Percentiles rank a stretch among this genome's conserved stretches.
phyloP scores from a whole-genome alignment of 768 basidiomycete genomes.

The Phanerochaete sordida region DNA sequence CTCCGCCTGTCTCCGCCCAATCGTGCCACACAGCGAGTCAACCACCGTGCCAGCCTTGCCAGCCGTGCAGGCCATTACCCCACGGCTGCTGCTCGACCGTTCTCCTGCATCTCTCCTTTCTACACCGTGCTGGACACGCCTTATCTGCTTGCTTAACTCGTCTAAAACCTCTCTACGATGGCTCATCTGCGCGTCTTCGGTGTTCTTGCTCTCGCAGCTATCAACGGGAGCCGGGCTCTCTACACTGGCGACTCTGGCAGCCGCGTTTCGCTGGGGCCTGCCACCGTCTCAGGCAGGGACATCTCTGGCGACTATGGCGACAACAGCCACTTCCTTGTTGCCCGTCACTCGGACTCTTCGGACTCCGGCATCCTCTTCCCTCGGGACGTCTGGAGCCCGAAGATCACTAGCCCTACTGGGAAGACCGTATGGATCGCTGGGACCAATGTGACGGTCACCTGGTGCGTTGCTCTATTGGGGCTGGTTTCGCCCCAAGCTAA shows the following conservation, averaged over 20 bases:
- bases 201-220: not conserved
- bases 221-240: not conserved
- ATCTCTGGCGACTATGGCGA: not conserved
- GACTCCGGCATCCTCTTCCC: not conserved
- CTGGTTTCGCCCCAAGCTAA: not conserved
- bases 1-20: no score
- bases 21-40: no score
- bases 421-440: slow-evolving; percentile 51
- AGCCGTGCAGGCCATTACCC: no score
- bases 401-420: slow-evolving; percentile 44
- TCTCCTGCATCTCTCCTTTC: no score
- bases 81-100: no score
- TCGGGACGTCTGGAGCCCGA: slow-evolving; percentile 43
- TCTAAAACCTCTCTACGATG: not conserved
- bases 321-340: not conserved
- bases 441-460: slow-evolving; percentile 44
- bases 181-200: not conserved
- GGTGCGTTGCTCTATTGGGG: slow-evolving; percentile 34
- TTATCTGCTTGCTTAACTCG: no score
- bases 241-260: not conserved
- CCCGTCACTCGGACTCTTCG: not conserved
- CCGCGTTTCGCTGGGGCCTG: no score
- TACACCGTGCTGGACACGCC: no score
- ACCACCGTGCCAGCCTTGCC: no score
- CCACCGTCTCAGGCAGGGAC: not conserved